Base-by-base conservation (phyloP, 768 basidiomycete genomes). In the Boletus rex-veris region DNA sequence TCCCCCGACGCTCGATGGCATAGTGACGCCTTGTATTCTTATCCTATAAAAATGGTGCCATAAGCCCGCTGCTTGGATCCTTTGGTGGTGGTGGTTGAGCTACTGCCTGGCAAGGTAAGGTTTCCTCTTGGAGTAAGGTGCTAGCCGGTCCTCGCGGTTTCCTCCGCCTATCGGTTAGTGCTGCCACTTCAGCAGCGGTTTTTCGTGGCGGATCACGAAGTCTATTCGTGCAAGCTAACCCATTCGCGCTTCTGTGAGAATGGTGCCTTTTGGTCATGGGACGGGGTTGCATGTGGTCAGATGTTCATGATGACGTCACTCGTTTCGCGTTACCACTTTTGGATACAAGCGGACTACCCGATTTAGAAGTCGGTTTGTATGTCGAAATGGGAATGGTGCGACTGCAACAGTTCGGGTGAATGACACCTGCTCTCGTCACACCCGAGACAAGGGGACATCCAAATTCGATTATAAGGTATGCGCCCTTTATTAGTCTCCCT, bases 391-490 rank as follows among this genome's bases (percentile, higher is more conserved):
- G 46, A 62, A 61, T 45, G 45, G 7, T 3, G 16, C 28, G 33
- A 46, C 19, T 19, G 19, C 21, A 19, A 36, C n/a, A n/a, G n/a
- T n/a, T n/a, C n/a, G n/a, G n/a, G n/a, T 49, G 35, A 50, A 50
- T 41, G 49, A 48, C 50, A 48, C 3, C 36, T 44, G 33, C 26
- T 42, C 16, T 39, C 53, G 37, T 55, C 39, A 42, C 53, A 44
- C 52, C 38, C 43, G 55, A 50, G 5, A 69, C 63, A 69, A 69
- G 61, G 65, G 65, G 55, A 64, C 44, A 11, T 38, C 68, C 65
- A 68, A 62, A 70, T 70, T 7, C 6, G 65, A 58, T 33, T 21
- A 68, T 51, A 64, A 64, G 48, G 62, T 51, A 52, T 52, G 42
- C 21, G 16, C 31, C 31, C 31, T 61, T 72, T 72, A 72, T 60